These are phyloP conservation scores for Dalbergia oliveri DNA, from an alignment of 306 rosid species.

Conservation along the genomic window DNA sequence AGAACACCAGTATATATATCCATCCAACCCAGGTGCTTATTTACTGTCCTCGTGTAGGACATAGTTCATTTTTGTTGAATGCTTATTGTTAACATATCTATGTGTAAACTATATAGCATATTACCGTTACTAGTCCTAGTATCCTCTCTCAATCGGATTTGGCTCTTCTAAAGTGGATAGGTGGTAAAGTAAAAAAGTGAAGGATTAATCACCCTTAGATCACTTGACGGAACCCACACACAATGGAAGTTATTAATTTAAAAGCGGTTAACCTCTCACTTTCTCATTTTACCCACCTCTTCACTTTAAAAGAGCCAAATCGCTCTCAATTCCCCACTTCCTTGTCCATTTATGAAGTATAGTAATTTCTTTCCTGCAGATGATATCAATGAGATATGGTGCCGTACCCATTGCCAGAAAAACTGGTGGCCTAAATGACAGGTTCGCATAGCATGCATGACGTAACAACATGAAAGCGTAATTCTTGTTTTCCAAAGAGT, in stretches of 20 bases:
- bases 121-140: neutral
- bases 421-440: conserved; percentile 98
- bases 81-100: neutral
- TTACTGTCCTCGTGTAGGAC: neutral
- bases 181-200: too few relatives aligned
- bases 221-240: too few relatives aligned
- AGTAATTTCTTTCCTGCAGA: conserved; percentile 56
- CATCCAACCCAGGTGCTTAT: neutral
- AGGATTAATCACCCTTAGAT: too few relatives aligned
- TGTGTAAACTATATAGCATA: neutral
- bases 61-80: conserved; percentile 15
- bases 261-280: too few relatives aligned
- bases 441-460: conserved; percentile 58
- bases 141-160: too few relatives aligned
- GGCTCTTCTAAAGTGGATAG: too few relatives aligned
- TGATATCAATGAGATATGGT: conserved; percentile 99
- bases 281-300: too few relatives aligned
- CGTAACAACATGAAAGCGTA: conserved; percentile 1
- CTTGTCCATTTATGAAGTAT: conserved; percentile 6
- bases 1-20: neutral
- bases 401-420: conserved; percentile 86
- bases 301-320: neutral
- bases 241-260: too few relatives aligned
- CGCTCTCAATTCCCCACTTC: neutral
- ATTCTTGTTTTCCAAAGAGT: conserved; percentile 36